Evolutionary conservation across 2,329 filamentous ascomycete species (phyloP), one percentile per base, ranked within the genome.

Genomic region (Penicillium sp.): DNA sequence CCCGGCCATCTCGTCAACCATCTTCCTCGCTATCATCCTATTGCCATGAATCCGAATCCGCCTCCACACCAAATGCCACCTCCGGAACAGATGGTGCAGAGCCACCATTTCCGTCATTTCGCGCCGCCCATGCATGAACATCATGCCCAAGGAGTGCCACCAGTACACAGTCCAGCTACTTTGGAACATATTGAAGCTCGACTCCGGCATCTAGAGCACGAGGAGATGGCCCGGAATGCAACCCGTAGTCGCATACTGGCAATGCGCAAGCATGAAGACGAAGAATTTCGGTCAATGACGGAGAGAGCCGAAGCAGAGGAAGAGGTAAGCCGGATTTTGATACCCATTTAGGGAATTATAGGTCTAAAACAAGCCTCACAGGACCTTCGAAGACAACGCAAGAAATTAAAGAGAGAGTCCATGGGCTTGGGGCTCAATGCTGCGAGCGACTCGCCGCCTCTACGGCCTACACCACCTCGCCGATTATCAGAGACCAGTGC

Each of bases 401-500:
- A 75, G 59, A 68, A 70, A 39, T 40, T 76, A 36, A 76, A 76
- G 65, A 68, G 74, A 47, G 74, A 76, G 51, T 75, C 74, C 0
- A 75, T 76, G 74, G 74, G 74, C 10, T 58, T 76, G 13, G 68
- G 69, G n/a, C 63, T 62, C 43, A 73, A 76, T 57, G 62, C 67
- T 15, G 63, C 61, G 25, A 59, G 65, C 15, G 74, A 76, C 59
- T 75, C 74, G 41, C 72, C 73, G 39, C 73, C 73, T 19, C 63
- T 73, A 39, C 70, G 71, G 34, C 72, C 72, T 33, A 72, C 72
- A 50, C 70, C 71, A 53, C 70, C 73, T 21, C 72, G 73, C 54
- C 73, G 73, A 29, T 58, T 76, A 44, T 76, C 73, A 43, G 73
- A 76, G 62, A 76, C 73, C 45, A 76, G 73, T 60, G 73, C 73